Evolutionary conservation across 768 basidiomycete genomes (phyloP).

Genomic region (Lyophyllum semitale): DNA sequence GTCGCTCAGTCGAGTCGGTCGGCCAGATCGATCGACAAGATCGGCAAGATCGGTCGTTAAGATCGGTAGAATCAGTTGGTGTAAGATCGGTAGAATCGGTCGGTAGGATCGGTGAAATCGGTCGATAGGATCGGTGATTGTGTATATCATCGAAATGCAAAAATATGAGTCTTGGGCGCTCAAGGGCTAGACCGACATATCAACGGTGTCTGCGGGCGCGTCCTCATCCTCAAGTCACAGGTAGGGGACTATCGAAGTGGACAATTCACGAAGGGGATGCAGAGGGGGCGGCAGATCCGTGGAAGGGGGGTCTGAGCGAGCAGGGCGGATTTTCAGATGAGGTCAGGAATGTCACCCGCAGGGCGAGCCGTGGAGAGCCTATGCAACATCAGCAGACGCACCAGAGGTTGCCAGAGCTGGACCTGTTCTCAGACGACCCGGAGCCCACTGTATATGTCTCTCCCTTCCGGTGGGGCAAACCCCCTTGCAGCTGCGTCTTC

Average conservation of each 20-base stretch:
- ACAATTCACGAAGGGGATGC: slow-evolving; percentile 25
- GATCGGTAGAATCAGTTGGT: too few species aligned
- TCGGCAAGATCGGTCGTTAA: too few species aligned
- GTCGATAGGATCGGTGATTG: too few species aligned
- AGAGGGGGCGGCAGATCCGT: slow-evolving; percentile 22
- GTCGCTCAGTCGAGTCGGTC: too few species aligned
- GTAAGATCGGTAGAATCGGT: too few species aligned
- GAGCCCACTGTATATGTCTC: slow-evolving; percentile 27
- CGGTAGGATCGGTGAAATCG: too few species aligned
- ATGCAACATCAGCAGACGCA: slow-evolving; percentile 1
- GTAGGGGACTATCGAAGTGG: slow-evolving; percentile 55
- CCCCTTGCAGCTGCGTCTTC: slow-evolving; percentile 10
- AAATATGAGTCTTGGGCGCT: too few species aligned
- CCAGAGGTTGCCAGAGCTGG: slow-evolving; percentile 10
- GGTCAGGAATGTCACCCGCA: slow-evolving; percentile 3
- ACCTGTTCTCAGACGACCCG: slow-evolving; percentile 37
- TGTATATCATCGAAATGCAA: too few species aligned
- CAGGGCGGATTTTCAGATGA: slow-evolving; percentile 29
- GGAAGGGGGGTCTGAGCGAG: slow-evolving; percentile 39
- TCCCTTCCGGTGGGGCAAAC: slow-evolving; percentile 30
- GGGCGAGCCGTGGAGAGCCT: slow-evolving; percentile 5
- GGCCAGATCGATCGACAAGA: too few species aligned
- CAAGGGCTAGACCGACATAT: too few species aligned
- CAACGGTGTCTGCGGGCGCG: slow-evolving; percentile 26
- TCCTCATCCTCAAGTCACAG: slow-evolving; percentile 18